phyloP scores from a whole-genome alignment of 2,329 filamentous ascomycete genomes.

The Penicillium hordei region DNA sequence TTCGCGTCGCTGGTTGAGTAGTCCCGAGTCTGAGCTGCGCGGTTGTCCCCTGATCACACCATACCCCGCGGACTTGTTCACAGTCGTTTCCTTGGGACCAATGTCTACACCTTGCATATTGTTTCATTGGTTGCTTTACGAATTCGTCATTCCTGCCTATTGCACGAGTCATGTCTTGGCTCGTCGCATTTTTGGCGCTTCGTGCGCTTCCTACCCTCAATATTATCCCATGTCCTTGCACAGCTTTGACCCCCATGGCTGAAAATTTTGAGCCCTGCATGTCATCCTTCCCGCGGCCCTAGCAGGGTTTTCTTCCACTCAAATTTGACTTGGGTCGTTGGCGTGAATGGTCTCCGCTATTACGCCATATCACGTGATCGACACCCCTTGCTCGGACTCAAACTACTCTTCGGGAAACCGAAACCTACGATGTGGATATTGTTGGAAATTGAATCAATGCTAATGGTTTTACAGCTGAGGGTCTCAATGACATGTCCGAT shows the following conservation, averaged over 20 bases:
- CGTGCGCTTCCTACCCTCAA: slow-evolving; percentile 8
- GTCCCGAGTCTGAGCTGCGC: slow-evolving; percentile 8
- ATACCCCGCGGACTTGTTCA: slow-evolving; percentile 2
- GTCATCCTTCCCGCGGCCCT: slow-evolving; percentile 1
- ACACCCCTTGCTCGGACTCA: neutral
- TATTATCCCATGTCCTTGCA: neutral
- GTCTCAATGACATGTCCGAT: slow-evolving; percentile 34
- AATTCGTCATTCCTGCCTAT: slow-evolving; percentile 6
- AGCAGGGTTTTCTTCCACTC: slow-evolving; percentile 5
- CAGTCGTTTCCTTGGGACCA: slow-evolving; percentile 3
- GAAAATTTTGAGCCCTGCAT: slow-evolving; percentile 14
- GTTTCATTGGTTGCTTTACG: slow-evolving; percentile 7
- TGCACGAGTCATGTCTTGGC: slow-evolving; percentile 7
- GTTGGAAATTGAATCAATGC: slow-evolving; percentile 8
- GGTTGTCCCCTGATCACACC: slow-evolving; percentile 15
- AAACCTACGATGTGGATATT: slow-evolving; percentile 12
- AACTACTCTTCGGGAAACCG: slow-evolving; percentile 10
- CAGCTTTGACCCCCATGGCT: slow-evolving; percentile 15
- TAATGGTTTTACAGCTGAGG: slow-evolving; percentile 28
- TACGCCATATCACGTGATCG: slow-evolving; percentile 41
- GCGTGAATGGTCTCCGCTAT: slow-evolving; percentile 30
- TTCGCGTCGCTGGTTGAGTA: slow-evolving; percentile 17
- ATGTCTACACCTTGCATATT: slow-evolving; percentile 9
- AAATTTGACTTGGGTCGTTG: slow-evolving; percentile 18
- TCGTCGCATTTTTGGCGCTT: slow-evolving; percentile 16